These are phyloP conservation scores for Paraurostyla sp. DNA, from an alignment of 73 alveolate species.

Conservation along the genomic window DNA sequence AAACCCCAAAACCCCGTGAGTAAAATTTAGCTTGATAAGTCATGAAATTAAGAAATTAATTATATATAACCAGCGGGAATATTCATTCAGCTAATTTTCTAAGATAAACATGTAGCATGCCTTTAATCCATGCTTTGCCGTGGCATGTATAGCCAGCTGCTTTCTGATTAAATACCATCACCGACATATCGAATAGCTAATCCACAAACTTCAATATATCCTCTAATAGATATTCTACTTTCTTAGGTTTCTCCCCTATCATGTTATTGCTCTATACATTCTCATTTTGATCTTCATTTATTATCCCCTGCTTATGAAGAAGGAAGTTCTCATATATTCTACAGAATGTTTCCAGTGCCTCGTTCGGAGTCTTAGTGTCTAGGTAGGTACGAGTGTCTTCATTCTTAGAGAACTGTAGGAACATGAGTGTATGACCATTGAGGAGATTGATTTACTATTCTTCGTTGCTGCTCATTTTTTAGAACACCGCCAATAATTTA, in stretches of 20 bases:
- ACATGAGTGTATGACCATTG: constrained; percentile 49
- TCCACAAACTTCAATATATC: constrained; percentile 58
- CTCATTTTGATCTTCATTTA: constrained; percentile 1
- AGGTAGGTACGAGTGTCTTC: constrained; percentile 55
- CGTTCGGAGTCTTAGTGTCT: constrained; percentile 45
- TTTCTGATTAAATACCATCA: constrained; percentile 43
- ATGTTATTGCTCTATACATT: not conserved
- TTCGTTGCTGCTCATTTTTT: constrained; percentile 27
- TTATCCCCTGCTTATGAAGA: constrained; percentile 48
- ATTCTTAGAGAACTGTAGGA: constrained; percentile 48
- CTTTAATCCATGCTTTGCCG: constrained; percentile 67
- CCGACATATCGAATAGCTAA: constrained; percentile 30
- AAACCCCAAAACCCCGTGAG: too few species aligned
- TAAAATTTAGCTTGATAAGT: too few species aligned
- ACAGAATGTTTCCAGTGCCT: constrained; percentile 29
- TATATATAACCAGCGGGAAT: too few species aligned
- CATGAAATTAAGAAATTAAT: too few species aligned
- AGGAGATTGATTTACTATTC: not conserved
- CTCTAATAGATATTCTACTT: constrained; percentile 33
- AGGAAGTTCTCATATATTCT: constrained; percentile 52
- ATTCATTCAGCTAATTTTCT: constrained; percentile 46
- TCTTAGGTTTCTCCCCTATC: not conserved
- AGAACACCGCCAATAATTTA: constrained; percentile 50
- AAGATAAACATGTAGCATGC: constrained; percentile 38
- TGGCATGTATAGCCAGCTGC: constrained; percentile 63